Percentiles rank a stretch among this genome's conserved stretches.
phyloP scores from a whole-genome alignment of 1,284 basidiomycete species.

The Schizophyllum amplum region DNA sequence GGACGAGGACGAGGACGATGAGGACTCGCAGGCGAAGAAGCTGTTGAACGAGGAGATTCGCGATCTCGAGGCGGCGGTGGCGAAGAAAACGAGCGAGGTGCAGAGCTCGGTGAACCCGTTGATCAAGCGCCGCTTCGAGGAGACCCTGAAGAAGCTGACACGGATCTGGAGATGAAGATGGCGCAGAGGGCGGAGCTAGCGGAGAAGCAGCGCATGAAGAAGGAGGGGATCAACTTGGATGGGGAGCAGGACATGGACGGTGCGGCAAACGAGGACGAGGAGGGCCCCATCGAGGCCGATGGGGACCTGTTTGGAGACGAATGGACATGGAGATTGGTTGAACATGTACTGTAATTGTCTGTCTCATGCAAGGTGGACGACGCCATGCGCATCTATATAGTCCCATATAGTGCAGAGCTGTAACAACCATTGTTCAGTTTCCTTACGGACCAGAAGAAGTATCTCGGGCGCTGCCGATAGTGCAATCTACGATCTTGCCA shows the following conservation, averaged over 20 bases:
- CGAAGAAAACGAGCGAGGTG: slow-evolving; percentile 81
- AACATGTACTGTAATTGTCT: too few relatives aligned
- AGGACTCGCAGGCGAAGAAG: slow-evolving; percentile 71
- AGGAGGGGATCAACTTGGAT: slow-evolving; percentile 46
- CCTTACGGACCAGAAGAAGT: background rate
- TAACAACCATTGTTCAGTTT: too few relatives aligned
- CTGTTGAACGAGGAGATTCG: slow-evolving; percentile 84
- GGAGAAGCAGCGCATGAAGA: slow-evolving; percentile 58
- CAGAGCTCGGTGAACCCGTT: slow-evolving; percentile 84
- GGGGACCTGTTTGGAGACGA: background rate
- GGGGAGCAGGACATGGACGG: slow-evolving; percentile 9
- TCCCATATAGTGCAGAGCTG: too few relatives aligned
- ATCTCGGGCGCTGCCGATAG: background rate
- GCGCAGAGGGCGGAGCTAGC: slow-evolving; percentile 71
- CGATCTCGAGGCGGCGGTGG: slow-evolving; percentile 82
- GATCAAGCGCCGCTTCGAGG: slow-evolving; percentile 92
- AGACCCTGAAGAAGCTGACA: slow-evolving; percentile 80
- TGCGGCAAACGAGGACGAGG: background rate
- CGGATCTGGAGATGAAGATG: slow-evolving; percentile 83
- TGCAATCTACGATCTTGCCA: background rate
- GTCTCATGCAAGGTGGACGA: too few relatives aligned
- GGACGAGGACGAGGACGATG: slow-evolving; percentile 58
- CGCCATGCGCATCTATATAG: too few relatives aligned
- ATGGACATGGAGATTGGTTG: background rate
- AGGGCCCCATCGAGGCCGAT: background rate